phyloP scores from a whole-genome alignment of 2,329 filamentous ascomycete species.

The Colletotrichum phormii region DNA sequence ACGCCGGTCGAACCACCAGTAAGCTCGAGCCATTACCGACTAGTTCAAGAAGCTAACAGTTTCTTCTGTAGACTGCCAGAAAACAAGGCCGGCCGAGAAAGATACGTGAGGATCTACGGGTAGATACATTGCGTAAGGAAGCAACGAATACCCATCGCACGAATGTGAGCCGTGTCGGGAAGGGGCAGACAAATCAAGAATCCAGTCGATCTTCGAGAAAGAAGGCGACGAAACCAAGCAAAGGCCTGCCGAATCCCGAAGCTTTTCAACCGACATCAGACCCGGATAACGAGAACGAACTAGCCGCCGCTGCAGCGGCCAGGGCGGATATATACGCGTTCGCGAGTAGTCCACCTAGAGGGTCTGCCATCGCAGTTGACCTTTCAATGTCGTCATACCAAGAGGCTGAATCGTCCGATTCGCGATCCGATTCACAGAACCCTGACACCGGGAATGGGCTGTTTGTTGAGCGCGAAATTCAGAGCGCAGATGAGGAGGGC shows the following conservation, averaged over 20 bases:
- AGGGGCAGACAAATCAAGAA: not conserved
- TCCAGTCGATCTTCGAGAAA: not conserved
- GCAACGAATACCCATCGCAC: not conserved
- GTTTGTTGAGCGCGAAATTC: conserved; percentile 1
- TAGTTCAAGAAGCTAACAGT: not conserved
- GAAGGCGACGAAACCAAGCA: not conserved
- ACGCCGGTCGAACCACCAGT: not conserved
- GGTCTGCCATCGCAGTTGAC: not conserved
- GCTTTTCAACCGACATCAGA: not conserved
- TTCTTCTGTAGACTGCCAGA: not conserved
- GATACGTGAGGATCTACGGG: not conserved
- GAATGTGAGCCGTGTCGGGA: not conserved
- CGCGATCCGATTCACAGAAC: not conserved
- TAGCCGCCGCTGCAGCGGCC: not conserved
- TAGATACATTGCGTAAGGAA: not conserved
- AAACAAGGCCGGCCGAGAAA: not conserved
- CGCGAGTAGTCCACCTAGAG: not conserved
- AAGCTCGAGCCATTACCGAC: not conserved
- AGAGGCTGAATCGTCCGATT: not conserved
- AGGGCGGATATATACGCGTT: not conserved
- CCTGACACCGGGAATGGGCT: not conserved
- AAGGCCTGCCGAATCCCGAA: no score
- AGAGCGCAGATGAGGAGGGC: not conserved
- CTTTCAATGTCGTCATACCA: not conserved
- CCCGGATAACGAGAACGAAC: not conserved